Base-by-base conservation (phyloP, 306 rosid genomes). In the Prunus salicina region DNA sequence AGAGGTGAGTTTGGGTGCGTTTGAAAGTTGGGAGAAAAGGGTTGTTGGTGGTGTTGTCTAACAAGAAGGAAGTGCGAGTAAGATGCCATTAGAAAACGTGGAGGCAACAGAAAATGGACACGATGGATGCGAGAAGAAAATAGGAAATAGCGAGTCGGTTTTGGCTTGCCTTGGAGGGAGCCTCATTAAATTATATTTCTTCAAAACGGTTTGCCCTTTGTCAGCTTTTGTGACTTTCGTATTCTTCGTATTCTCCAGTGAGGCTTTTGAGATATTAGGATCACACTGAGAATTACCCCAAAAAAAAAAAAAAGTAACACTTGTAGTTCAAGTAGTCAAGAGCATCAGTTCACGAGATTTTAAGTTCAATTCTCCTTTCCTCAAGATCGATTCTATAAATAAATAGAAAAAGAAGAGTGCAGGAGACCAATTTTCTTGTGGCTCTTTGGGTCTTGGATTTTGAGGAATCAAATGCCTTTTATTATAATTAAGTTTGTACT, bases 71-170 rank as follows among this genome's bases (percentile, higher is more conserved):
- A 46, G 47, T 30, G 73, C 66, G 46, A 38, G 50, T 51, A 30
- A 55, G 69, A 81, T 50, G 65, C 64, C 72, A 72, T 9, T 64
- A 49, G 78, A 70, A 80, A 27, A 88, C 90, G 88, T 87, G 91
- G 89, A 82, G 32, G 74, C 6, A 8, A 72, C 45, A 28, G 74
- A 51, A 41, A n/a, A 49, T 3, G 75, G 85, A 79, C 90, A 91
- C 93, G 91, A 34, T n/a, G 64, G 45, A 70, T 11, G 73, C 27
- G 81, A 85, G 45, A 25, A 27, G 78, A 55, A 74, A 60, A 67
- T 34, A 25, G 43, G 58, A 25, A 20, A 8, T 8, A 18, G 45
- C 14, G 32, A 69, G 79, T 79, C 75, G 84, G 81, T 80, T 69
- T 82, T 52, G n/a, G 74, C 16, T 66, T 77, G 65, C 70, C 7